These are phyloP conservation scores for Papilionanthe hybrid DNA, from an alignment of 116 monocot genomes.

Conservation along the genomic window DNA sequence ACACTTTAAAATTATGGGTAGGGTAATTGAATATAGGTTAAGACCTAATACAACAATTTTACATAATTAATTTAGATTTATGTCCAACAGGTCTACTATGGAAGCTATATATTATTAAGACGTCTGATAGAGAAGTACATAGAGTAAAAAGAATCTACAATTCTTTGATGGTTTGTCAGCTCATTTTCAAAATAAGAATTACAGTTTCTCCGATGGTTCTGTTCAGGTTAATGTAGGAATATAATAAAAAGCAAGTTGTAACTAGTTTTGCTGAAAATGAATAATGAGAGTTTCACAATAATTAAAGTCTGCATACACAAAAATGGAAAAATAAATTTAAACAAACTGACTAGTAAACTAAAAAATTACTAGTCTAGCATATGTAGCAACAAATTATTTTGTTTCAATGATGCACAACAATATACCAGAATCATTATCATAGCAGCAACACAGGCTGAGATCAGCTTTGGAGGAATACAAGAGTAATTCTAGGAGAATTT, in stretches of 20 bases:
- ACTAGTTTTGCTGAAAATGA: neutral
- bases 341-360: neutral
- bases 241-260: neutral
- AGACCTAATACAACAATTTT: too few relatives aligned
- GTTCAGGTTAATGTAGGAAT: neutral
- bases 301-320: neutral
- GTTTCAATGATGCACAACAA: neutral
- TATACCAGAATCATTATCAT: slow-evolving; percentile 5
- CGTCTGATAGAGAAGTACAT: too few relatives aligned
- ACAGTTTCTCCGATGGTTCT: neutral
- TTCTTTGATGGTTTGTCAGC: too few relatives aligned
- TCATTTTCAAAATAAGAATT: too few relatives aligned
- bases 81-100: too few relatives aligned
- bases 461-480: neutral
- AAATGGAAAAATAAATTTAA: neutral
- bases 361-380: too few relatives aligned
- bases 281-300: neutral
- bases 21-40: too few relatives aligned
- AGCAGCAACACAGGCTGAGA: slow-evolving; percentile 7
- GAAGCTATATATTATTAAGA: too few relatives aligned
- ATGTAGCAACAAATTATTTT: too few relatives aligned
- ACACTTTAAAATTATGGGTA: too few relatives aligned
- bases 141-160: too few relatives aligned
- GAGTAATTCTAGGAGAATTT: neutral
- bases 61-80: too few relatives aligned